Percentiles rank a stretch among this genome's conserved stretches.
Evolutionary conservation across 345 rosid genomes (phyloP).

Genomic region (Camelina laxa): DNA sequence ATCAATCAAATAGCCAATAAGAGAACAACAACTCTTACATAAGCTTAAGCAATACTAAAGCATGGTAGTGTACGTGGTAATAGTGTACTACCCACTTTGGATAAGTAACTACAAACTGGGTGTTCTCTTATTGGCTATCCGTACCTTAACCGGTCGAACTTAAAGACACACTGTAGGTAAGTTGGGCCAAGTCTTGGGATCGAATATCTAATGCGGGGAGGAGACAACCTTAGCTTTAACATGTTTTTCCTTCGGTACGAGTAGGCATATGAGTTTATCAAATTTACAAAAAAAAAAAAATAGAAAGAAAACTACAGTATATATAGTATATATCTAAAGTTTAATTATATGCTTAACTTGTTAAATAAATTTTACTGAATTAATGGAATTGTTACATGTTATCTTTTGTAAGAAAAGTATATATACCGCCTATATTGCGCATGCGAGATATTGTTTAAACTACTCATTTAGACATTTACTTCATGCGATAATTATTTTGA

Average conservation of each 20-base stretch:
- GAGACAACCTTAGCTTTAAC: not conserved
- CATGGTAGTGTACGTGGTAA: conserved; percentile 6
- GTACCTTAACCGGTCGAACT: not conserved
- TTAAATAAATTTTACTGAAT: no score
- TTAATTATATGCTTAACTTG: no score
- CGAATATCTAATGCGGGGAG: not conserved
- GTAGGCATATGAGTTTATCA: not conserved
- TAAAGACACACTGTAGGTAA: not conserved
- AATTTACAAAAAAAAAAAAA: no score
- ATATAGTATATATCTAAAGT: no score
- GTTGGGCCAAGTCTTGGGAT: not conserved
- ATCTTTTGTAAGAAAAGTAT: no score
- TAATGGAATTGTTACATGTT: no score
- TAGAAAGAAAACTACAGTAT: no score
- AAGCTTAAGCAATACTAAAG: not conserved
- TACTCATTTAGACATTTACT: conserved; percentile 15
- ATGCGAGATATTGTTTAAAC: not conserved
- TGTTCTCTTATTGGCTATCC: not conserved
- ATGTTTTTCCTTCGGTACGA: not conserved
- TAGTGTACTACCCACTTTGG: conserved; percentile 9
- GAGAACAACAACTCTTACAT: conserved; percentile 17
- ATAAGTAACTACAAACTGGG: not conserved
- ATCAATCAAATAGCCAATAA: not conserved
- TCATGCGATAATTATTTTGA: conserved; percentile 25
- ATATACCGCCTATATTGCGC: not conserved